These are phyloP conservation scores for Fusarium buxicola DNA, from an alignment of 2,329 filamentous ascomycete species.

Conservation along the genomic window DNA sequence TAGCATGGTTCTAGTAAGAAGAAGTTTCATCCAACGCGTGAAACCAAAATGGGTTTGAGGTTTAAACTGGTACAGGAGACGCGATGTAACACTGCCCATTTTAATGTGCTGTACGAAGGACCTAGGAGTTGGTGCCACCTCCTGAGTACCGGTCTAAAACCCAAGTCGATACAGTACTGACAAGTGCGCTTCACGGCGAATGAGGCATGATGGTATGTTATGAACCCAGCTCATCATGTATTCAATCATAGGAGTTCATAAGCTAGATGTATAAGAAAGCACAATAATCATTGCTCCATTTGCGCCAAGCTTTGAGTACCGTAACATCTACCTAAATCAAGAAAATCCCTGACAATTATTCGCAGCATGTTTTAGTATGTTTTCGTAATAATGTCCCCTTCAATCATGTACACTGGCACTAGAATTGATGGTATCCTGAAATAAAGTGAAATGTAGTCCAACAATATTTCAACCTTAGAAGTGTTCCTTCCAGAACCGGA, in stretches of 20 bases:
- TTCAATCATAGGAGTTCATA: not conserved
- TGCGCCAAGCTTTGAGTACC: not conserved
- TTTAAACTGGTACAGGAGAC: not conserved
- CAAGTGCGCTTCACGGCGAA: not conserved
- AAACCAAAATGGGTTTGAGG: not conserved
- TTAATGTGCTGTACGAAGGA: not conserved
- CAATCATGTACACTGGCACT: slow-evolving; percentile 16
- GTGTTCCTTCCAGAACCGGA: slow-evolving; percentile 99
- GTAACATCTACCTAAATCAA: no score
- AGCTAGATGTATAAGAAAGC: not conserved
- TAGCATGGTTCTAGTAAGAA: no score
- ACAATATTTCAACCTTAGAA: slow-evolving; percentile 58
- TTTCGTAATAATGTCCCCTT: not conserved
- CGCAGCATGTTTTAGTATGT: not conserved
- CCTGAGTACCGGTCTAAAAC: no score
- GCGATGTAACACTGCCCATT: not conserved
- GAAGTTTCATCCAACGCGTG: not conserved
- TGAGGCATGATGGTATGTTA: no score
- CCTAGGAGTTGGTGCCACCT: no score
- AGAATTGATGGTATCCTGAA: slow-evolving; percentile 40
- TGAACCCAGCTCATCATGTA: not conserved
- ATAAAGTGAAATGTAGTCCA: slow-evolving; percentile 33
- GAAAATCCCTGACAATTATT: not conserved
- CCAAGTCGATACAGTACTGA: no score
- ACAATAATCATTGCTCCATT: not conserved